phyloP scores from a whole-genome alignment of 1,284 basidiomycete genomes.

The Puccinia hordei region DNA sequence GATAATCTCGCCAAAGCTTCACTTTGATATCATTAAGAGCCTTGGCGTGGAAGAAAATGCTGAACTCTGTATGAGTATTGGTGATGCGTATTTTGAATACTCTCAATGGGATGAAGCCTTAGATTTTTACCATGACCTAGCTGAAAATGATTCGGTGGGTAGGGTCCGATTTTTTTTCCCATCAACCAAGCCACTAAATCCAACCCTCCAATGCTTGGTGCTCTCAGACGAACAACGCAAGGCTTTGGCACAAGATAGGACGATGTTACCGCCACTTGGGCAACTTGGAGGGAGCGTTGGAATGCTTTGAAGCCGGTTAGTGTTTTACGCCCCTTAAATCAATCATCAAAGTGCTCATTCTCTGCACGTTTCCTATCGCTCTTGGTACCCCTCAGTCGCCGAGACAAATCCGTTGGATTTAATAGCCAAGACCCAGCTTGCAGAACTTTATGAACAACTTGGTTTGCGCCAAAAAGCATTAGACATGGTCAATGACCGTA shows the following conservation, averaged over 20 bases:
- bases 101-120: constrained; percentile 42
- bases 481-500: constrained; percentile 81
- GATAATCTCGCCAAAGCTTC: constrained; percentile 10
- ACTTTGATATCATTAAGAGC: constrained; percentile 41
- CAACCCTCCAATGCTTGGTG: neutral
- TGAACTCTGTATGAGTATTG: constrained; percentile 31
- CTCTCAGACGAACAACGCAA: constrained; percentile 42
- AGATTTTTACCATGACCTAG: constrained; percentile 45
- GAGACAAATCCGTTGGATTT: constrained; percentile 72
- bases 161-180: neutral
- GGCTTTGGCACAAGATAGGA: constrained; percentile 43
- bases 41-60: constrained; percentile 16
- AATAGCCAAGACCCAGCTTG: constrained; percentile 82
- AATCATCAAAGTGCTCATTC: neutral
- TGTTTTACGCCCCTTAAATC: constrained; percentile 15
- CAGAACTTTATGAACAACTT: constrained; percentile 78
- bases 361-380: neutral
- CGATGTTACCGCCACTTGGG: constrained; percentile 67
- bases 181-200: neutral
- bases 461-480: constrained; percentile 79
- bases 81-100: constrained; percentile 41
- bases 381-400: constrained; percentile 65
- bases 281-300: constrained; percentile 72
- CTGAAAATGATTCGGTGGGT: constrained; percentile 43
- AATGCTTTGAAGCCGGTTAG: constrained; percentile 78